Conservation (phyloP, 768 basidiomycete species). For the Paxillus involutus region DNA sequence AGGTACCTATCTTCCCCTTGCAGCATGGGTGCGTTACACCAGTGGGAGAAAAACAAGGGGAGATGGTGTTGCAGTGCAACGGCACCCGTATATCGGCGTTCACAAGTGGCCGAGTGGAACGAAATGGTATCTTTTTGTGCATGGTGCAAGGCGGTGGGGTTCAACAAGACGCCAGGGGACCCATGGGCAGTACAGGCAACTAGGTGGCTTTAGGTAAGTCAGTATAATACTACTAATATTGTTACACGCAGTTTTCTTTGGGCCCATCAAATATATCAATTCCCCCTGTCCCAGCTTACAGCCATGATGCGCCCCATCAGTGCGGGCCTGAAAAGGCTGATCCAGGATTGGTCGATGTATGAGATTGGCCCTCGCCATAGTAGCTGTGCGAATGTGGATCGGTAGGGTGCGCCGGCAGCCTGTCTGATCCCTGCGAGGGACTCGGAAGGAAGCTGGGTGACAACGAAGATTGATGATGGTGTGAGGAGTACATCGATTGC, state of each 20-base stretch:
- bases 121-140: constrained; percentile 21
- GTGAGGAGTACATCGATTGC: constrained; percentile 31
- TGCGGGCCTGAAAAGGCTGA: constrained; percentile 31
- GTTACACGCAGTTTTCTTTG: constrained; percentile 29
- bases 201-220: constrained; percentile 32
- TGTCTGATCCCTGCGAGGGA: constrained; percentile 29
- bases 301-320: constrained; percentile 12
- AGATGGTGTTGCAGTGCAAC: constrained; percentile 2
- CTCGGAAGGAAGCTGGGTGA: constrained; percentile 30
- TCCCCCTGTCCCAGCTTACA: constrained; percentile 17
- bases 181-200: constrained; percentile 14
- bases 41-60: constrained; percentile 18
- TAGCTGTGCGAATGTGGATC: constrained; percentile 29
- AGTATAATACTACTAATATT: constrained; percentile 35
- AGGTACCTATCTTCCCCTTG: constrained; percentile 20
- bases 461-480: constrained; percentile 30
- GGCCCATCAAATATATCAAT: constrained; percentile 17
- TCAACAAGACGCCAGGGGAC: constrained; percentile 27
- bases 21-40: constrained; percentile 10
- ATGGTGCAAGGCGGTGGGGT: constrained; percentile 10
- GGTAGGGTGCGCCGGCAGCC: constrained; percentile 24
- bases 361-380: constrained; percentile 29
- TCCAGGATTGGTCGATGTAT: constrained; percentile 26
- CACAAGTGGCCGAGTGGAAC: constrained; percentile 15
- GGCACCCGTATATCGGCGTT: constrained; percentile 22